phyloP scores from a whole-genome alignment of 1,139 yeast species.

The Groenewaldozyma sp. region DNA sequence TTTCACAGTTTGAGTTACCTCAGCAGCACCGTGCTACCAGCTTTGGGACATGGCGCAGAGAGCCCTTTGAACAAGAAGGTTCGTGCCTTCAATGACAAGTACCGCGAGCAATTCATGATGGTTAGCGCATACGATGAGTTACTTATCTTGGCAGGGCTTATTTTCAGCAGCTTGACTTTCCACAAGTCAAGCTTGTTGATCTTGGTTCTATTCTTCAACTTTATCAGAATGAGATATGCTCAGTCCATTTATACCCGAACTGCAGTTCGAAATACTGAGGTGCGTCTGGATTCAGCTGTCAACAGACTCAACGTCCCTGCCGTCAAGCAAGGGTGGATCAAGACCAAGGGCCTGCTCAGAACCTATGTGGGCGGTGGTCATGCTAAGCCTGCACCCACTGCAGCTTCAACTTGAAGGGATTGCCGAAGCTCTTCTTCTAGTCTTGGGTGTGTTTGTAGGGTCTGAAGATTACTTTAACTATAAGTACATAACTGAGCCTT shows the following conservation, averaged over 20 bases:
- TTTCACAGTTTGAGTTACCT: slow-evolving; percentile 66
- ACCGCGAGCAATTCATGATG: slow-evolving; percentile 63
- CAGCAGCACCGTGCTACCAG: slow-evolving; percentile 60
- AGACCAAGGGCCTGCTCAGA: slow-evolving; percentile 41
- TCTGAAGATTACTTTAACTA: too few species aligned
- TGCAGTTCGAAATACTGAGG: slow-evolving; percentile 62
- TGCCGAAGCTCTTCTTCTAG: too few species aligned
- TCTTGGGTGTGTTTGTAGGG: too few species aligned
- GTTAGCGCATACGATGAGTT: slow-evolving; percentile 68
- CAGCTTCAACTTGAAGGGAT: slow-evolving; percentile 2
- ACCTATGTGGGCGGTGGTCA: slow-evolving; percentile 24
- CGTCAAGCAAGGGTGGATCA: slow-evolving; percentile 50
- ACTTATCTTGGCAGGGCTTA: slow-evolving; percentile 41
- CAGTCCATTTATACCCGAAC: slow-evolving; percentile 66
- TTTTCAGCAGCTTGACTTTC: slow-evolving; percentile 47
- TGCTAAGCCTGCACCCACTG: slow-evolving; percentile 3
- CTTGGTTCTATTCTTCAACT: slow-evolving; percentile 48
- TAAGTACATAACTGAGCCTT: too few species aligned
- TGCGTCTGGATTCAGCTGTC: slow-evolving; percentile 57
- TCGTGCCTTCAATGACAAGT: slow-evolving; percentile 46
- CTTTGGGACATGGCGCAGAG: slow-evolving; percentile 41
- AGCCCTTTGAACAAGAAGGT: slow-evolving; percentile 37
- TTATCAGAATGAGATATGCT: slow-evolving; percentile 72
- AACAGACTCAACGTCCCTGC: slow-evolving; percentile 53
- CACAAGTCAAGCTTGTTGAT: slow-evolving; percentile 56